phyloP scores from a whole-genome alignment of 208 protist genomes.

The Leishmania guyanensis region DNA sequence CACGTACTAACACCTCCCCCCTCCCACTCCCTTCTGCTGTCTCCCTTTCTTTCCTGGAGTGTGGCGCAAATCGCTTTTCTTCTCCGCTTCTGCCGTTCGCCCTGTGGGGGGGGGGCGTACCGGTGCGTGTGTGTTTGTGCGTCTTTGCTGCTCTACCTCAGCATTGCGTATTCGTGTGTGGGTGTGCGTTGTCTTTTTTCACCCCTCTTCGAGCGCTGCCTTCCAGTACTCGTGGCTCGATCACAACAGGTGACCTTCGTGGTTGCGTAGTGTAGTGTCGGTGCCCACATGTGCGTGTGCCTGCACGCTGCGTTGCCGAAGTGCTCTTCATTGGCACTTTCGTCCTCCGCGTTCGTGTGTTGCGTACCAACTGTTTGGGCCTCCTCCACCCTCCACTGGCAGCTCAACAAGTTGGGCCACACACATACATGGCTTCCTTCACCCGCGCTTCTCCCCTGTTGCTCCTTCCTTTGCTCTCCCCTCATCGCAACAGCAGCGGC shows the following conservation, averaged over 20 bases:
- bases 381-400: not conserved
- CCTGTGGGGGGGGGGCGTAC: too few relatives aligned
- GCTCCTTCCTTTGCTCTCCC: not conserved
- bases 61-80: not conserved
- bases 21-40: not conserved
- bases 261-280: too few relatives aligned
- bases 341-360: not conserved
- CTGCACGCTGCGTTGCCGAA: too few relatives aligned
- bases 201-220: too few relatives aligned
- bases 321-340: not conserved
- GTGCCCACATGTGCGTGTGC: too few relatives aligned
- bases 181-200: too few relatives aligned
- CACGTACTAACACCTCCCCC: not conserved
- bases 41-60: not conserved
- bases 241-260: too few relatives aligned
- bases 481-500: not conserved
- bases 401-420: not conserved
- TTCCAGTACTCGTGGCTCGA: too few relatives aligned
- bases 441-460: not conserved
- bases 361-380: not conserved
- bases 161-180: too few relatives aligned
- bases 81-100: not conserved
- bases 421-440: not conserved
- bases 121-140: too few relatives aligned
- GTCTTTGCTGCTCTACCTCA: too few relatives aligned